These are phyloP conservation scores for Gloeophyllum trabeum DNA, from an alignment of 768 basidiomycete genomes.

Conservation along the genomic window DNA sequence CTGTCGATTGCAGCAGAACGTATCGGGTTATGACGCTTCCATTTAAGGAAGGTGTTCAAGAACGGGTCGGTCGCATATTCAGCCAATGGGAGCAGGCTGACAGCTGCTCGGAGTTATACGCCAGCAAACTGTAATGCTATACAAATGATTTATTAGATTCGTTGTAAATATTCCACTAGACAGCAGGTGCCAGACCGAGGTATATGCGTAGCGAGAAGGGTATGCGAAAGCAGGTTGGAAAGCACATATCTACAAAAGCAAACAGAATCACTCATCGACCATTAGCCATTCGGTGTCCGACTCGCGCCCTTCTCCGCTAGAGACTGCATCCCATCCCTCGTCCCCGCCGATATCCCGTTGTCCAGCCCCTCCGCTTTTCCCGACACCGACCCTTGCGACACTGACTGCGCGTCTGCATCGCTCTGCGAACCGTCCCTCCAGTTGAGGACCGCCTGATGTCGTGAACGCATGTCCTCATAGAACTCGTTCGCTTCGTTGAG, in stretches of 20 bases:
- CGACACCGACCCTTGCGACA: conserved; percentile 32
- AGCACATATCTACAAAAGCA: conserved; percentile 3
- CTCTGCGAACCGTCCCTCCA: conserved; percentile 36
- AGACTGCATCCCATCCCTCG: conserved; percentile 68
- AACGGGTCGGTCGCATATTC: no score
- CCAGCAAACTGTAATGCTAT: no score
- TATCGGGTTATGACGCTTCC: conserved; percentile 1
- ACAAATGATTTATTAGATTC: no score
- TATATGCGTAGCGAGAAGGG: no score
- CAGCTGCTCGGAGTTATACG: no score
- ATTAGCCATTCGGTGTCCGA: conserved; percentile 92
- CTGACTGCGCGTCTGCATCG: conserved; percentile 11
- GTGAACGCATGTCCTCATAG: conserved; percentile 79
- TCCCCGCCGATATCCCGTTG: conserved; percentile 31
- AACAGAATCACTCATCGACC: conserved; percentile 29
- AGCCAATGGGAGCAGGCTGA: no score
- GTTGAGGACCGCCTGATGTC: conserved; percentile 48
- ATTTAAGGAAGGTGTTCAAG: neutral
- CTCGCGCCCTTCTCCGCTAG: conserved; percentile 57
- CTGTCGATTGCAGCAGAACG: conserved; percentile 2
- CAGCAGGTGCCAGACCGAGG: no score
- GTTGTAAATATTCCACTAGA: no score
- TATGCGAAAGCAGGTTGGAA: conserved; percentile 9
- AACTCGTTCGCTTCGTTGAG: conserved; percentile 93
- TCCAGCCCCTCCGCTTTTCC: conserved; percentile 60